Evolutionary conservation across 352 stramenopile genomes (phyloP), one percentile per base, ranked within the genome.

Genomic region (Pythium brachiatum): DNA sequence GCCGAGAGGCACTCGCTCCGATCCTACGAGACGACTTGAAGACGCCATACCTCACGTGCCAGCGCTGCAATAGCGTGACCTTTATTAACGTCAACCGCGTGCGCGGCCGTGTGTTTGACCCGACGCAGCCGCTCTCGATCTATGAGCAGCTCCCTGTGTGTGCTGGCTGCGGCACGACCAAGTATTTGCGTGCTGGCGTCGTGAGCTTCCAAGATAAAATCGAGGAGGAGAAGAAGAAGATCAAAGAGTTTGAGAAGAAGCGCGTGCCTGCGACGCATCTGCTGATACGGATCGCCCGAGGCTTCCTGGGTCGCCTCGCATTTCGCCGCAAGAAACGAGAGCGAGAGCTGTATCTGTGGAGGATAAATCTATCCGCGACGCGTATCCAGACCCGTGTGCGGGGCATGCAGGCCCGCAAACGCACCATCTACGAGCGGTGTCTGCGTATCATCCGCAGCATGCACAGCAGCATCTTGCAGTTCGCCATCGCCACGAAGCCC

Each of bases 181-280:
- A 86, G 56, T 88, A 91, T 61, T 55, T 90, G 20, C 84, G 77
- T 25, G 77, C 82, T 6, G 81, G 82, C 6, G 78, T 90, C 55
- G 76, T 88, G 41, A 89, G 83, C 46, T 90, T 93, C 56, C 79
- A 91, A 44, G 78, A 86, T 46, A 80, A 90, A 62, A 90, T 94
- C 52, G 84, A 75, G 11, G 81, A 86, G 4, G 80, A 89, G 47
- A 63, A 75, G 43, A 68, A 75, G 52, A 71, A 72, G 20, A 86
- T 89, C 51, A 79, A 84, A 27, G 76, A 87, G 67, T 88, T 89
- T 48, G 76, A 94, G 54, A 69, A 77, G 16, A 72, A 74, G 43
- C 75, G 79, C 43, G 54, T 53, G 4, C 81, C 80, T 0, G 83
- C 83, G 1, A 84, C 76, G 3, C 70, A 74, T 25, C 53, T 91